These are phyloP conservation scores for Pulchroboletus neoregius DNA, from an alignment of 1,284 basidiomycete genomes.

Conservation along the genomic window DNA sequence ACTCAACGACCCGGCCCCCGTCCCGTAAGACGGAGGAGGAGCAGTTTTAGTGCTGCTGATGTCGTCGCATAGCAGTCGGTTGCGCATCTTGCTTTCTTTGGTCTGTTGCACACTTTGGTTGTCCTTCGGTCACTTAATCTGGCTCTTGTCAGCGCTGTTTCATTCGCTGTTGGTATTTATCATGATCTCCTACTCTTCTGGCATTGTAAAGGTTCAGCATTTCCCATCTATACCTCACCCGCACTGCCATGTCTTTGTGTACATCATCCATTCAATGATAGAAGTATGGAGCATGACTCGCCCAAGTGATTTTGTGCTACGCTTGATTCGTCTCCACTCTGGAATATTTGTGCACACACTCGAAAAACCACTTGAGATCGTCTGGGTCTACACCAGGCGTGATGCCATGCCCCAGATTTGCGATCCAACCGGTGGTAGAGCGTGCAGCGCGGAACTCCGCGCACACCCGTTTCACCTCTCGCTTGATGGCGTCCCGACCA, in stretches of 20 bases:
- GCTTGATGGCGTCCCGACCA: constrained; percentile 83
- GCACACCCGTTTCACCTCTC: constrained; percentile 81
- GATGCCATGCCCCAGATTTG: constrained; percentile 96
- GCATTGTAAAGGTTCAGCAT: constrained; percentile 34
- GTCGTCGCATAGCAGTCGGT: constrained; percentile 55
- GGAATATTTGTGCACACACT: constrained; percentile 88
- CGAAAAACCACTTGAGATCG: constrained; percentile 84
- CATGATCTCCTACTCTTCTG: constrained; percentile 20
- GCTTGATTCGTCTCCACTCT: constrained; percentile 2
- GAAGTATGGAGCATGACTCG: constrained; percentile 9
- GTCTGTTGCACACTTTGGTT: constrained; percentile 6
- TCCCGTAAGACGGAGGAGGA: constrained; percentile 65
- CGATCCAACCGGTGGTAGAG: constrained; percentile 76
- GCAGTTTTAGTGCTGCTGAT: constrained; percentile 79
- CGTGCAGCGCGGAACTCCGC: constrained; percentile 65
- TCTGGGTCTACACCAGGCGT: constrained; percentile 94
- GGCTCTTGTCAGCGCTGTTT: constrained; percentile 3
- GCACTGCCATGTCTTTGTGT: constrained; percentile 18
- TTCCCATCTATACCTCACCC: constrained; percentile 12
- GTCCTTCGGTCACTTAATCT: constrained; percentile 7
- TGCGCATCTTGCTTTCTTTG: constrained; percentile 13
- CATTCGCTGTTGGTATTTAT: constrained; percentile 29
- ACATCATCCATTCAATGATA: constrained; percentile 19
- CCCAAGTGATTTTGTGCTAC: constrained; percentile 5
- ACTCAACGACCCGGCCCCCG: constrained; percentile 63